phyloP scores from a whole-genome alignment of 1,284 basidiomycete genomes.

The Puccinia polysora region DNA sequence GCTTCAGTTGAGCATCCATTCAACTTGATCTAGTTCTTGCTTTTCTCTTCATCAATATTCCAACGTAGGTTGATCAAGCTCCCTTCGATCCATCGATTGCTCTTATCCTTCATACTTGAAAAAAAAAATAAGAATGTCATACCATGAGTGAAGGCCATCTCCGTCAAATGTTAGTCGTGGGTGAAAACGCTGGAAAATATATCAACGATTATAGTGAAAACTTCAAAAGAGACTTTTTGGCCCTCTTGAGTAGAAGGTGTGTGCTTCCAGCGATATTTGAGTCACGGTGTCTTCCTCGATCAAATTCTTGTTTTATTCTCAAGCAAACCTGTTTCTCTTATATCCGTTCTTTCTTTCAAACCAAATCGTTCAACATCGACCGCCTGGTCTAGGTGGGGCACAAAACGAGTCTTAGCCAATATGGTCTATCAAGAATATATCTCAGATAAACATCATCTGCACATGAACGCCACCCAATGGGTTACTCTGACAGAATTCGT shows the following conservation, averaged over 20 bases:
- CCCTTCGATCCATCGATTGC: not conserved
- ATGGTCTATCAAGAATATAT: constrained; percentile 98
- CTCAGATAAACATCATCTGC: constrained; percentile 84
- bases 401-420: constrained; percentile 88
- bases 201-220: constrained; percentile 82
- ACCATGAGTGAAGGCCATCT: constrained; percentile 79
- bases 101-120: constrained; percentile 16
- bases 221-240: constrained; percentile 89
- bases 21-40: constrained; percentile 44
- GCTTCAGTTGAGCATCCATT: constrained; percentile 71
- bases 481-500: constrained; percentile 90
- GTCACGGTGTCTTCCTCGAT: no score
- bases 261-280: no score
- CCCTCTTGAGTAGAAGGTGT: constrained; percentile 73
- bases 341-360: constrained; percentile 1
- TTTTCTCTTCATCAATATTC: no score
- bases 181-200: constrained; percentile 82
- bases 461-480: constrained; percentile 99
- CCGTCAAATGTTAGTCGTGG: constrained; percentile 91
- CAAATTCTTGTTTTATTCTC: no score
- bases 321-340: not conserved
- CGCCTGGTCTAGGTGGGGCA: constrained; percentile 65
- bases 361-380: not conserved
- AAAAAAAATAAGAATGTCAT: constrained; percentile 56
- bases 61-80: no score